These are phyloP conservation scores for Dovyalis caffra DNA, from an alignment of 345 rosid genomes.

Conservation along the genomic window DNA sequence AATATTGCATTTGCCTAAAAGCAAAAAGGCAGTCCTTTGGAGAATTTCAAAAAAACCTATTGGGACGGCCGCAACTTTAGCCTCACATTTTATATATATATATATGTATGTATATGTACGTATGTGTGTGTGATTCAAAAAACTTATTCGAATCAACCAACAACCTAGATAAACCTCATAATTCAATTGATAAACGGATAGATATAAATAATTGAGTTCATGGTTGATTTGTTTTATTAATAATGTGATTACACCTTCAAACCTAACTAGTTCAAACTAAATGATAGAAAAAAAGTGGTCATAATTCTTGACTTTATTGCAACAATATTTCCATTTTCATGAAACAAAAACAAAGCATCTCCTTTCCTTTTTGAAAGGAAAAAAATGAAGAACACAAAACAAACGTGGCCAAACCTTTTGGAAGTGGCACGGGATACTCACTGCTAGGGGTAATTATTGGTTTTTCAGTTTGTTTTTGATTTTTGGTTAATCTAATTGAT, in stretches of 20 bases:
- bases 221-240: not conserved
- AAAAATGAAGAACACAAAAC: not conserved
- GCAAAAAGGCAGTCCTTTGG: not conserved
- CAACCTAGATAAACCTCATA: not conserved
- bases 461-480: too few relatives aligned
- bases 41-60: not conserved
- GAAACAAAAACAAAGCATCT: not conserved
- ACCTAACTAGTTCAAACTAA: not conserved
- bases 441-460: too few relatives aligned
- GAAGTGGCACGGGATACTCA: too few relatives aligned
- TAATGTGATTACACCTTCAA: not conserved
- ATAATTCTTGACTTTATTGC: not conserved
- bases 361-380: not conserved
- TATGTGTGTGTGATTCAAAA: too few relatives aligned
- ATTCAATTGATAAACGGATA: not conserved
- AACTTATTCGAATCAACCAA: not conserved
- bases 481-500: too few relatives aligned
- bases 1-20: not conserved
- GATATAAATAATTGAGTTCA: not conserved
- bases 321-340: not conserved
- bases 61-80: constrained; percentile 12
- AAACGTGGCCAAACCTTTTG: not conserved
- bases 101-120: too few relatives aligned
- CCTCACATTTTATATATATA: too few relatives aligned
- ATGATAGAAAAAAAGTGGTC: not conserved